Conservation (phyloP, 495 filamentous ascomycete genomes). For the Podospora pseudoanserina region DNA sequence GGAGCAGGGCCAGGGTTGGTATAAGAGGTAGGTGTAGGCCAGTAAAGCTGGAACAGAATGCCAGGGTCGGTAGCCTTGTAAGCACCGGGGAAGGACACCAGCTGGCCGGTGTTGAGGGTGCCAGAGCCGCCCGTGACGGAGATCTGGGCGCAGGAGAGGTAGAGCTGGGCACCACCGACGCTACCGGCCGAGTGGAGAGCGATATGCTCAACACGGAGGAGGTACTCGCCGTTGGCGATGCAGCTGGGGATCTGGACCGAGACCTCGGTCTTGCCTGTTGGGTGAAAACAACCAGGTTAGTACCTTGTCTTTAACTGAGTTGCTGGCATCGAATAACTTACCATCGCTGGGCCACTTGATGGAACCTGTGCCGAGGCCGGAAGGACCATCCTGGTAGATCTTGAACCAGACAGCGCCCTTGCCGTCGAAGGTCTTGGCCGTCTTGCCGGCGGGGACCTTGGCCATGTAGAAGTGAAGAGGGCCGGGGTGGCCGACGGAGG, state of each 20-base stretch:
- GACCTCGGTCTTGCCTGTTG: slow-evolving; percentile 32
- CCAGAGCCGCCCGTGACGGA: slow-evolving; percentile 40
- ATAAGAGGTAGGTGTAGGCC: slow-evolving; percentile 35
- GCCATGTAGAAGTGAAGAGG: slow-evolving; percentile 48
- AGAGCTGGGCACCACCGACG: slow-evolving; percentile 53
- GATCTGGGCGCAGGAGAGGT: slow-evolving; percentile 48
- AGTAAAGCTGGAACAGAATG: slow-evolving; percentile 47
- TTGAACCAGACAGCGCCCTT: slow-evolving; percentile 53
- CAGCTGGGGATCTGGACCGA: slow-evolving; percentile 45
- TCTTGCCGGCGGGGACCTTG: slow-evolving; percentile 46
- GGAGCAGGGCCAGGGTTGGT: slow-evolving; percentile 35
- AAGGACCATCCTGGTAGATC: slow-evolving; percentile 47
- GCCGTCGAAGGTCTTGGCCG: slow-evolving; percentile 46
- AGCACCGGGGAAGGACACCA: slow-evolving; percentile 46
- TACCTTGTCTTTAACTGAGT: not conserved
- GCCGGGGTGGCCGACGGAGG: slow-evolving; percentile 40
- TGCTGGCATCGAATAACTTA: slow-evolving; percentile 14
- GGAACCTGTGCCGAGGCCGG: slow-evolving; percentile 28
- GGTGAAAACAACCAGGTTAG: not conserved
- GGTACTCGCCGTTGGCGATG: slow-evolving; percentile 54
- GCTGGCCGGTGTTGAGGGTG: slow-evolving; percentile 30
- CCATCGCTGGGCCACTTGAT: slow-evolving; percentile 46
- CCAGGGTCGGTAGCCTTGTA: slow-evolving; percentile 45
- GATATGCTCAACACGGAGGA: slow-evolving; percentile 57
- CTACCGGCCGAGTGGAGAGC: slow-evolving; percentile 45